Base-by-base conservation (phyloP, 257 asterid genomes). In the Salvia splendens region DNA sequence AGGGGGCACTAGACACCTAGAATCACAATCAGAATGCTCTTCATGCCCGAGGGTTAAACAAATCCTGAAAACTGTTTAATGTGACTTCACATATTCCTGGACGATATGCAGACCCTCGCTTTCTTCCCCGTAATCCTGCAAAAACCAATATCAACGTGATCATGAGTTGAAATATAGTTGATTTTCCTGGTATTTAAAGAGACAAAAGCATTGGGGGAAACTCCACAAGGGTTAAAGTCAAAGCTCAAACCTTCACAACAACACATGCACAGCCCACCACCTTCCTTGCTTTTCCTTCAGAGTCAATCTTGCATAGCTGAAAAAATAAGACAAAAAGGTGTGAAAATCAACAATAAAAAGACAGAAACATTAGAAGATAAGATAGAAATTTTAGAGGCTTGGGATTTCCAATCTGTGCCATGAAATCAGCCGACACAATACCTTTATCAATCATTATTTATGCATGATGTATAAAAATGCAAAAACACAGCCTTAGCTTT, bases 241-340 rank as follows among this genome's bases (percentile, higher is more conserved):
- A 52, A 5, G 46, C 0, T 9, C 64, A 0, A 64, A 87, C 96
- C 91, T 88, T 81, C 70, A 87, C 94, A 12, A 87, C 96, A 46
- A 83, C 86, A 35, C 94, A 84, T 50, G 84, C 53, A 28, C 89
- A 84, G 3, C 97, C 96, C 14, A 82, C 91, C 8, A 86, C 89
- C 81, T 86, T 86, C 88, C 92, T 81, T 9, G 96, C 95, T 69
- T 88, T 88, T 5, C 95, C 96, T 73, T 83, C 97, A 1, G 92
- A 77, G 55, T 91, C 95, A 3, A 91, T 88, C 83, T 86, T 84
- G 73, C 97, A 84, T 5, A 86, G 78, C 96, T 88, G 86, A 43
- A 71, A 65, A 4, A 53, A 5, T 11, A 6, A 30, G 14, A 45
- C 12, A 40, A 11, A 66, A 43, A 16, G 52, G 0, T 46, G 47